Evolutionary conservation across 768 basidiomycete species (phyloP).

Genomic region (Collybia mongolica): DNA sequence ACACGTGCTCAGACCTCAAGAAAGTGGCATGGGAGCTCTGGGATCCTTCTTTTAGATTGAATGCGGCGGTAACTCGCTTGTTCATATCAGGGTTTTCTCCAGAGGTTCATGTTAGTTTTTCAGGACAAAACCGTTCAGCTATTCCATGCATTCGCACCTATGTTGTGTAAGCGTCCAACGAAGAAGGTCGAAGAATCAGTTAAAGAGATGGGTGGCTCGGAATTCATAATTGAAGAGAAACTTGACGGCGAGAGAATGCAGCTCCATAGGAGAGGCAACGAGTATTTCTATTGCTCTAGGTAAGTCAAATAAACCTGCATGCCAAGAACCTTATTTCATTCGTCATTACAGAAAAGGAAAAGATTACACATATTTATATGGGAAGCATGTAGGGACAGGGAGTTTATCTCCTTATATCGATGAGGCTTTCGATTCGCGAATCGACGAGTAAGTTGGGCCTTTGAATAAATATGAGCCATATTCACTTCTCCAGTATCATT

Average conservation of each 20-base stretch:
- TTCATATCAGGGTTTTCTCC: background rate
- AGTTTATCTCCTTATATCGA: slow-evolving; percentile 89
- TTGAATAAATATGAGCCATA: background rate
- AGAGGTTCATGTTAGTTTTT: background rate
- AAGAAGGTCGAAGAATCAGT: slow-evolving; percentile 81
- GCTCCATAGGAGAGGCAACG: slow-evolving; percentile 87
- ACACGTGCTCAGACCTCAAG: slow-evolving; percentile 95
- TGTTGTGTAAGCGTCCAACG: slow-evolving; percentile 90
- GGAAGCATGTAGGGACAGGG: slow-evolving; percentile 76
- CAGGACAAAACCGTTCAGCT: slow-evolving; percentile 85
- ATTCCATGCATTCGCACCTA: slow-evolving; percentile 88
- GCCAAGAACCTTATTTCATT: background rate
- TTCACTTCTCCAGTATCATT: slow-evolving; percentile 61
- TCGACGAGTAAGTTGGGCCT: slow-evolving; percentile 69
- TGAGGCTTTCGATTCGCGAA: slow-evolving; percentile 66
- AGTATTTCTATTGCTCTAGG: slow-evolving; percentile 94
- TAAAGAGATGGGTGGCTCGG: slow-evolving; percentile 73
- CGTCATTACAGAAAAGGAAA: slow-evolving; percentile 70
- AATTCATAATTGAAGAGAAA: slow-evolving; percentile 95
- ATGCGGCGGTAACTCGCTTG: slow-evolving; percentile 45
- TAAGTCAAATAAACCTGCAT: slow-evolving; percentile 23
- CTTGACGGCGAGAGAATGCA: slow-evolving; percentile 97
- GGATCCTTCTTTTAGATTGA: slow-evolving; percentile 68
- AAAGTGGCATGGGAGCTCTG: slow-evolving; percentile 89
- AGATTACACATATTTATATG: slow-evolving; percentile 90